Percentiles rank a stretch among this genome's conserved stretches.
Evolutionary conservation across 345 rosid species (phyloP).

Genomic region (Corchorus capsularis): DNA sequence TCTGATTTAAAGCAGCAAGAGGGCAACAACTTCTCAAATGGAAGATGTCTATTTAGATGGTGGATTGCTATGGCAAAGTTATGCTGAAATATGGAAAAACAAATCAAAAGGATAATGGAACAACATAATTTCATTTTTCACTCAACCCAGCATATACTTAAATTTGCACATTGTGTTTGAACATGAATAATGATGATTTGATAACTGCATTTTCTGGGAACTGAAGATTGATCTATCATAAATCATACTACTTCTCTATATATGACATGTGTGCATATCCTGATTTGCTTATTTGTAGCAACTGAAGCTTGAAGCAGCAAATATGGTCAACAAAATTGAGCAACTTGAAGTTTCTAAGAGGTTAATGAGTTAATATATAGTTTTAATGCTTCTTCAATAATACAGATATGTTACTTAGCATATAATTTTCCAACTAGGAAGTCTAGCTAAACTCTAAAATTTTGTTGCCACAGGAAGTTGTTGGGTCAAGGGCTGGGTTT

Average conservation of each 20-base stretch:
- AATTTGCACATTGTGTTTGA: background rate
- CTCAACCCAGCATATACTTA: no score
- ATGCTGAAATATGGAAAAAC: no score
- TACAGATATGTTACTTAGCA: background rate
- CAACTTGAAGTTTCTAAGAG: conserved; percentile 48
- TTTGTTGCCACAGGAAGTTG: conserved; percentile 45
- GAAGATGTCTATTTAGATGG: no score
- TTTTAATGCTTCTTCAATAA: background rate
- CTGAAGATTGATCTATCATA: background rate
- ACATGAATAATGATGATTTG: background rate
- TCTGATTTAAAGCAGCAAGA: no score
- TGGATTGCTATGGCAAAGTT: no score
- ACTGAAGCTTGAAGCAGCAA: conserved; percentile 39
- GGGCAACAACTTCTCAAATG: no score
- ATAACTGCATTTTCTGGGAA: background rate
- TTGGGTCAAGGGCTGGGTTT: conserved; percentile 50
- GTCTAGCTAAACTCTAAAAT: background rate
- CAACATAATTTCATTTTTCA: no score
- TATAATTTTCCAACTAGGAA: background rate
- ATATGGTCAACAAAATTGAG: conserved; percentile 54
- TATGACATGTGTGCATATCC: background rate
- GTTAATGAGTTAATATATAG: conserved; percentile 30
- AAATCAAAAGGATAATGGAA: no score
- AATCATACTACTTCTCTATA: background rate
- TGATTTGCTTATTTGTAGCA: conserved; percentile 40